Percentiles rank a stretch among this genome's conserved stretches.
Evolutionary conservation across 257 asterid genomes (phyloP).

Genomic region (Gentiana straminea): DNA sequence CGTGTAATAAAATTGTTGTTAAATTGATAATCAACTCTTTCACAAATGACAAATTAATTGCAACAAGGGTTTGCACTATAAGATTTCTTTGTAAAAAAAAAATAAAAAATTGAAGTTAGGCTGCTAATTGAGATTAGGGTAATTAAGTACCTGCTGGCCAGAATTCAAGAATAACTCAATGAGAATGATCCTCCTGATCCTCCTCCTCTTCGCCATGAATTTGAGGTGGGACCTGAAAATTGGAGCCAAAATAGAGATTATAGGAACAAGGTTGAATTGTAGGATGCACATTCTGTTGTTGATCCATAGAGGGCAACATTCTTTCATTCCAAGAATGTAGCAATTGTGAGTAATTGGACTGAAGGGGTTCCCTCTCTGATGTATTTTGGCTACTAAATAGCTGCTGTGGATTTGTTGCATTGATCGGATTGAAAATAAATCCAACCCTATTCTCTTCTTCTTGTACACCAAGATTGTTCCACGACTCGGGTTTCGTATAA

Average conservation of each 20-base stretch:
- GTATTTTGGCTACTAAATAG: constrained; percentile 15
- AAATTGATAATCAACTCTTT: too few relatives aligned
- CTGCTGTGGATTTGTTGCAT: constrained; percentile 13
- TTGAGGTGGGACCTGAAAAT: constrained; percentile 37
- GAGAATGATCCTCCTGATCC: too few relatives aligned
- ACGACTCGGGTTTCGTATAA: constrained; percentile 19
- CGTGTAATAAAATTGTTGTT: too few relatives aligned
- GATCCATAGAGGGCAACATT: constrained; percentile 13
- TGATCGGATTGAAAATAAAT: constrained; percentile 10
- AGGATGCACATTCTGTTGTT: constrained; percentile 7
- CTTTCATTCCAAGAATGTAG: constrained; percentile 27
- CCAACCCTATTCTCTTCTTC: constrained; percentile 22
- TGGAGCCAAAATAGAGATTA: constrained; percentile 23
- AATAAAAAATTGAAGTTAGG: too few relatives aligned
- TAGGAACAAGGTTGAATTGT: constrained; percentile 17
- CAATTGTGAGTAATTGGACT: constrained; percentile 25
- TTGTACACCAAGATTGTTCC: constrained; percentile 9
- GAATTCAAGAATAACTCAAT: too few relatives aligned
- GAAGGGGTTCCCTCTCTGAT: constrained; percentile 32
- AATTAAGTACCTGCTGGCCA: too few relatives aligned
- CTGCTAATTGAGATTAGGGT: too few relatives aligned
- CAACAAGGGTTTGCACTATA: too few relatives aligned
- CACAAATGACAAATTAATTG: too few relatives aligned
- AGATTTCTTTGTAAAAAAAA: too few relatives aligned
- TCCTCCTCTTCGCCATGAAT: constrained; percentile 34